Percentiles rank a stretch among this genome's conserved stretches.
These are phyloP conservation scores for Agapanthus africanus DNA, from an alignment of 106 monocot species.

Conservation along the genomic window DNA sequence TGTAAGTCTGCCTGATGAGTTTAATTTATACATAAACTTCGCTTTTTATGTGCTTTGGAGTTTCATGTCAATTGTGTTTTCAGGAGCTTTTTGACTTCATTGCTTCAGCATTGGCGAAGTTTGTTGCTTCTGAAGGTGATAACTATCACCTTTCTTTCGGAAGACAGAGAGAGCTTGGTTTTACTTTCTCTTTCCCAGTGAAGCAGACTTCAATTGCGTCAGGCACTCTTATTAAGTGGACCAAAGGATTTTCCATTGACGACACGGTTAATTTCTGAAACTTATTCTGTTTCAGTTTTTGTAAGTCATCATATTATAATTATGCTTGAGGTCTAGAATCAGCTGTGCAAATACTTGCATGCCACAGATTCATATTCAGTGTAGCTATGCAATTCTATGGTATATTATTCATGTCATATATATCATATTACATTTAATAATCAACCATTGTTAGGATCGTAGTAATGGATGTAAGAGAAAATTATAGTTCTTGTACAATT, in stretches of 20 bases:
- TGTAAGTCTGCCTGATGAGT: constrained; percentile 5
- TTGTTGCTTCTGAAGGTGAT: constrained; percentile 60
- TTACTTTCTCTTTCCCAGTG: constrained; percentile 94
- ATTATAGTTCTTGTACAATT: too few species aligned
- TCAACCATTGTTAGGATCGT: not conserved
- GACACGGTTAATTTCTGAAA: constrained; percentile 42
- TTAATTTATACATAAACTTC: not conserved
- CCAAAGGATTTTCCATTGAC: constrained; percentile 81
- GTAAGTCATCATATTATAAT: not conserved
- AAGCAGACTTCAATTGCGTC: constrained; percentile 67
- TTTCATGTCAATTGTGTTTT: not conserved
- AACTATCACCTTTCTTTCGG: constrained; percentile 27
- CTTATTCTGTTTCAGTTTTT: not conserved
- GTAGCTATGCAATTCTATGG: not conserved
- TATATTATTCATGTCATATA: not conserved
- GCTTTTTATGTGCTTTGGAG: not conserved
- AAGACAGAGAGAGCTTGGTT: constrained; percentile 69
- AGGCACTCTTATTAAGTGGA: constrained; percentile 80
- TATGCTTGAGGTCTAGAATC: not conserved
- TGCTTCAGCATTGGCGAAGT: constrained; percentile 63
- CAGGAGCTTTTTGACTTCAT: constrained; percentile 93
- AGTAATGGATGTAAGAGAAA: not conserved
- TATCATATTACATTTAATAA: not conserved
- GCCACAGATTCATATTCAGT: not conserved
- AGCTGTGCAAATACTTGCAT: not conserved